phyloP scores from a whole-genome alignment of 106 monocot genomes.

The Narthecium ossifragum region DNA sequence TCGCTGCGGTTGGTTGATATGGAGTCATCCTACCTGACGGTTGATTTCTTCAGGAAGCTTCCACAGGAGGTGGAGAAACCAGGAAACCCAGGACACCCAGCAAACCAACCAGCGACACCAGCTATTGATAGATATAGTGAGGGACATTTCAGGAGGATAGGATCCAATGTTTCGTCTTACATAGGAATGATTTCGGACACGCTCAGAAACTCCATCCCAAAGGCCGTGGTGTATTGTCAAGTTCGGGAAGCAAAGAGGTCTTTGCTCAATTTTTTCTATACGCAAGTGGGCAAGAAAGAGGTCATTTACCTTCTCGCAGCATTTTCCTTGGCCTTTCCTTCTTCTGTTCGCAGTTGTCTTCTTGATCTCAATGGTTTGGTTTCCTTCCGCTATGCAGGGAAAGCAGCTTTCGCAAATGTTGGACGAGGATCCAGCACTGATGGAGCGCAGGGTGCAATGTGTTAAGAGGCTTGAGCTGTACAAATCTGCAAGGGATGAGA shows the following conservation, averaged over 20 bases:
- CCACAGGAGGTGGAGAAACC: constrained; percentile 77
- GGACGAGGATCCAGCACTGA: constrained; percentile 37
- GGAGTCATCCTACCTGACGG: constrained; percentile 76
- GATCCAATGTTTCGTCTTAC: constrained; percentile 38
- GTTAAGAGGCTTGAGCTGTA: constrained; percentile 31
- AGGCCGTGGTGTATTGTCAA: constrained; percentile 59
- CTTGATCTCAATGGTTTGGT: background rate
- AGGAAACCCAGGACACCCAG: too few species aligned
- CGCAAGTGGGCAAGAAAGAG: constrained; percentile 57
- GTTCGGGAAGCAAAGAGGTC: constrained; percentile 69
- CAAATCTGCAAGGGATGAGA: constrained; percentile 30
- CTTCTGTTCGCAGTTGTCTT: background rate
- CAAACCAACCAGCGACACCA: constrained; percentile 13
- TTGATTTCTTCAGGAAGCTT: constrained; percentile 82
- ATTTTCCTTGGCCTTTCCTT: background rate
- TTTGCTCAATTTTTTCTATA: constrained; percentile 53
- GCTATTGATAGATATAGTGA: constrained; percentile 35
- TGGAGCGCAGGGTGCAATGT: constrained; percentile 27
- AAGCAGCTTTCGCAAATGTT: constrained; percentile 20
- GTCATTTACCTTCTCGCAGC: background rate
- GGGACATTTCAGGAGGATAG: constrained; percentile 44
- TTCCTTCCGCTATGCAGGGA: constrained; percentile 2
- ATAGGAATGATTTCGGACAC: constrained; percentile 57
- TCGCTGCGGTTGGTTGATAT: constrained; percentile 70
- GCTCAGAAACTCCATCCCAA: constrained; percentile 52